Evolutionary conservation across 2,329 filamentous ascomycete genomes (phyloP).

Genomic region (Aspergillus piperis): DNA sequence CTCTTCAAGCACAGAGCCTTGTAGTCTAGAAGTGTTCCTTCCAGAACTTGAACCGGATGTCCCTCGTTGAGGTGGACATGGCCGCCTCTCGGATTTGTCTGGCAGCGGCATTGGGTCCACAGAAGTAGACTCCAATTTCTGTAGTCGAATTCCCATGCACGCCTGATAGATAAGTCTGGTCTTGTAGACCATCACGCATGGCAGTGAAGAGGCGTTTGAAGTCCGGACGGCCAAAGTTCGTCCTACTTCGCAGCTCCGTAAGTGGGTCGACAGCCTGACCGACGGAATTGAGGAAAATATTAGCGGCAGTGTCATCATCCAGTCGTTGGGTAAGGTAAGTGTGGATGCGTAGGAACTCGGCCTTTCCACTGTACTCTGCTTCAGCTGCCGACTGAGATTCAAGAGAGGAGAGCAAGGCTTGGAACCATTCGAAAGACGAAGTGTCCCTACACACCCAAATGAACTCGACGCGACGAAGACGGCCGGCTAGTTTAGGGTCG

Average conservation of each 20-base stretch:
- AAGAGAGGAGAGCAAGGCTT: constrained; percentile 85
- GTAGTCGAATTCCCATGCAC: constrained; percentile 75
- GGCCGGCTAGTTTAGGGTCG: constrained; percentile 81
- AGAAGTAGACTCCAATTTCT: constrained; percentile 96
- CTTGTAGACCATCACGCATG: constrained; percentile 85
- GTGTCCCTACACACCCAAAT: constrained; percentile 99
- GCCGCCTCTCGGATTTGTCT: constrained; percentile 83
- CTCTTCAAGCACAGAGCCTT: no score
- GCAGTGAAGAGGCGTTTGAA: constrained; percentile 76
- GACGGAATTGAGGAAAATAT: constrained; percentile 95
- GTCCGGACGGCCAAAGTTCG: constrained; percentile 93
- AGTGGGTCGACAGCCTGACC: constrained; percentile 85
- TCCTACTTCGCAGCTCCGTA: constrained; percentile 84
- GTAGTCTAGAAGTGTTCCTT: constrained; percentile 73
- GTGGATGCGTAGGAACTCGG: constrained; percentile 94
- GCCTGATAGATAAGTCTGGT: constrained; percentile 81
- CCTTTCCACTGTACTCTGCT: constrained; percentile 55
- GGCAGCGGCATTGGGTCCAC: constrained; percentile 79
- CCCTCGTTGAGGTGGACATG: constrained; percentile 68
- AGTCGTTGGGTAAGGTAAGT: constrained; percentile 95
- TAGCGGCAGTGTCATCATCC: constrained; percentile 88
- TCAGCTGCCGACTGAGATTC: constrained; percentile 80
- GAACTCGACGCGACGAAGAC: constrained; percentile 93
- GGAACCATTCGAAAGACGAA: constrained; percentile 97
- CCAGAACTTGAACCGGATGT: constrained; percentile 96